These are phyloP conservation scores for Sugiyamaella grinbergsii DNA, from an alignment of 1,139 yeast species.

Conservation along the genomic window DNA sequence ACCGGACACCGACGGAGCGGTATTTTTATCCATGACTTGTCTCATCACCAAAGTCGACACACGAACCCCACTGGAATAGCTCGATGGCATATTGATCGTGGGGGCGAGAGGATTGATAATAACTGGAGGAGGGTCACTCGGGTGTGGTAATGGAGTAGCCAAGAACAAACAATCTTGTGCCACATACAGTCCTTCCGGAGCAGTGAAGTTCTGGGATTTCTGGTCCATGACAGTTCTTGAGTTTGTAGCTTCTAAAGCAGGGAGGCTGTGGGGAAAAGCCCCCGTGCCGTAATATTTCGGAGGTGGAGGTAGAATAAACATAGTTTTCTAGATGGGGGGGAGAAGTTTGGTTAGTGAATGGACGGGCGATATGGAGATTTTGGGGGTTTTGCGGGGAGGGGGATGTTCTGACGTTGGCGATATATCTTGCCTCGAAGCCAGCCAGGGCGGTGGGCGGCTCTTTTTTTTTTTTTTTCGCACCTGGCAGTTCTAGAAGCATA, in stretches of 20 bases:
- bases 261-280: conserved; percentile 27
- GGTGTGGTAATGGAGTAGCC: conserved; percentile 44
- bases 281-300: conserved; percentile 34
- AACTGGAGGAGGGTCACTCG: conserved; percentile 42
- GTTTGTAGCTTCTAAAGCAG: conserved; percentile 38
- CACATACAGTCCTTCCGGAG: conserved; percentile 40
- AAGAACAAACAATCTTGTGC: conserved; percentile 40
- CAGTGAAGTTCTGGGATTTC: conserved; percentile 30
- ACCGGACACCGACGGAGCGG: no score
- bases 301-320: conserved; percentile 38
- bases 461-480: no score
- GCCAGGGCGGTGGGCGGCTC: no score
- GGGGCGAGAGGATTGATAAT: conserved; percentile 44
- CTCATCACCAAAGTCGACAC: conserved; percentile 25
- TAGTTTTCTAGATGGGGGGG: conserved; percentile 12
- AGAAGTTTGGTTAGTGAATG: not conserved
- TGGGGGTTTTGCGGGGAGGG: no score
- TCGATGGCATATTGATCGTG: conserved; percentile 36
- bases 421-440: no score
- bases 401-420: no score
- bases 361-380: not conserved
- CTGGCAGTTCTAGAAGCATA: no score
- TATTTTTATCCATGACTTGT: conserved; percentile 5
- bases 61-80: conserved; percentile 37
- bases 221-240: conserved; percentile 30